Conservation (phyloP, 805 yeast genomes). For the Kodamaea leandrae region DNA sequence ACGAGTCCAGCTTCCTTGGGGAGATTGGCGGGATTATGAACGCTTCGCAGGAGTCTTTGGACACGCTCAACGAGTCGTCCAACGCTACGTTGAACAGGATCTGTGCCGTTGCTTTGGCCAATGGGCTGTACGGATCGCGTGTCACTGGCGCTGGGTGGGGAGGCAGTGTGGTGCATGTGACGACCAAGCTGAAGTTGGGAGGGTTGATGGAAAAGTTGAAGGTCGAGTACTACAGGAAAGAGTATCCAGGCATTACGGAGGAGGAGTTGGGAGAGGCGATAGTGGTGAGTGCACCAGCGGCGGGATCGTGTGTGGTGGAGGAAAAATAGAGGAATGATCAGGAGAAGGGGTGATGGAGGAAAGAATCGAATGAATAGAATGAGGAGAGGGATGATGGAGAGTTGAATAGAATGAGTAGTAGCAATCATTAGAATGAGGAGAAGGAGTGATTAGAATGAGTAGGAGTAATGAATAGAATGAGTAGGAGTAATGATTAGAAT, state of each 20-base stretch:
- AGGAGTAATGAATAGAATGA: no score
- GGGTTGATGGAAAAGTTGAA: slow-evolving; percentile 42
- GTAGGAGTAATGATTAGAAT: no score
- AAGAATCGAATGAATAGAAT: not conserved
- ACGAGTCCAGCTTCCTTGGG: slow-evolving; percentile 28
- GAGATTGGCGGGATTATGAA: slow-evolving; percentile 57
- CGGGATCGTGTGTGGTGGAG: slow-evolving; percentile 43
- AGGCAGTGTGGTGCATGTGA: slow-evolving; percentile 67
- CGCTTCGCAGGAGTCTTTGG: slow-evolving; percentile 55
- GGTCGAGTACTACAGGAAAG: slow-evolving; percentile 48
- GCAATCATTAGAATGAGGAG: no score
- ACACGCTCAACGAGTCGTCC: slow-evolving; percentile 50
- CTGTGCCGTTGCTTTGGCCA: slow-evolving; percentile 49
- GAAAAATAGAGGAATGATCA: not conserved
- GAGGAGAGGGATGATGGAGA: not conserved
- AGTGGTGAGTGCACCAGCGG: slow-evolving; percentile 53
- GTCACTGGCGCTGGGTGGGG: slow-evolving; percentile 84
- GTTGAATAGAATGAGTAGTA: not conserved
- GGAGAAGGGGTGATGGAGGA: not conserved
- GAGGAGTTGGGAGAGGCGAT: slow-evolving; percentile 49
- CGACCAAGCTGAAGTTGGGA: slow-evolving; percentile 41
- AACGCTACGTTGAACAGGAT: slow-evolving; percentile 52
- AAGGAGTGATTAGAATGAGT: no score
- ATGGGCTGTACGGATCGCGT: slow-evolving; percentile 65
- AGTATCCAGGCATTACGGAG: slow-evolving; percentile 48